These are phyloP conservation scores for Suillus subalutaceus DNA, from an alignment of 768 basidiomycete genomes.

Conservation along the genomic window DNA sequence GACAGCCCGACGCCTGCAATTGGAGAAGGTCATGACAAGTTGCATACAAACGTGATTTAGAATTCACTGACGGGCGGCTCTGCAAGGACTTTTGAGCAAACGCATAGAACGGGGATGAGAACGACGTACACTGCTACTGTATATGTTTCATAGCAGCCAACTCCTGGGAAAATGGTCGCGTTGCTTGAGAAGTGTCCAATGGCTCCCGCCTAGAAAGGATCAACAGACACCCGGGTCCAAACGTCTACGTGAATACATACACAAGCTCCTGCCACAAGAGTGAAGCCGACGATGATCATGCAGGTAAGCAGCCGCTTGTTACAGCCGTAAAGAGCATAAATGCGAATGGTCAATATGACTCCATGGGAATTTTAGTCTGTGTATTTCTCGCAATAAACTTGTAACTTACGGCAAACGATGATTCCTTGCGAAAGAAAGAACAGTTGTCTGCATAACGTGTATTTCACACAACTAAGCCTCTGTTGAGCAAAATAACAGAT, in stretches of 20 bases:
- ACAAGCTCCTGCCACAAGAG: background rate
- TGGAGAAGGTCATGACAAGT: background rate
- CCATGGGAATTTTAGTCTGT: background rate
- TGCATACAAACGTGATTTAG: background rate
- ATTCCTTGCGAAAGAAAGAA: background rate
- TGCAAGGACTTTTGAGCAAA: background rate
- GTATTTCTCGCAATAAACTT: background rate
- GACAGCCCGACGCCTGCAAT: background rate
- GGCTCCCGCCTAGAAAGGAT: background rate
- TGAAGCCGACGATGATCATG: background rate
- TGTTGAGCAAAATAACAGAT: background rate
- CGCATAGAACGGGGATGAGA: background rate
- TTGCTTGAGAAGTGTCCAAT: background rate
- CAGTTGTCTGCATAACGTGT: background rate
- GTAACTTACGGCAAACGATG: background rate
- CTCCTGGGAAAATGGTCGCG: background rate
- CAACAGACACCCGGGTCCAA: background rate
- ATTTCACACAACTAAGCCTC: background rate
- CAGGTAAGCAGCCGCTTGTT: background rate
- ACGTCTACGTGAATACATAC: background rate
- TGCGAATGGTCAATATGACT: background rate
- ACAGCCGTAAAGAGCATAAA: background rate
- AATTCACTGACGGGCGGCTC: background rate
- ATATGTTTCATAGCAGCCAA: conserved; percentile 4
- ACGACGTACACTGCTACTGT: background rate